A percentile compares a stretch with the other conserved stretches of the same genome.
Evolutionary conservation across 2,329 filamentous ascomycete species (phyloP).

Genomic region (Tothia fuscella): DNA sequence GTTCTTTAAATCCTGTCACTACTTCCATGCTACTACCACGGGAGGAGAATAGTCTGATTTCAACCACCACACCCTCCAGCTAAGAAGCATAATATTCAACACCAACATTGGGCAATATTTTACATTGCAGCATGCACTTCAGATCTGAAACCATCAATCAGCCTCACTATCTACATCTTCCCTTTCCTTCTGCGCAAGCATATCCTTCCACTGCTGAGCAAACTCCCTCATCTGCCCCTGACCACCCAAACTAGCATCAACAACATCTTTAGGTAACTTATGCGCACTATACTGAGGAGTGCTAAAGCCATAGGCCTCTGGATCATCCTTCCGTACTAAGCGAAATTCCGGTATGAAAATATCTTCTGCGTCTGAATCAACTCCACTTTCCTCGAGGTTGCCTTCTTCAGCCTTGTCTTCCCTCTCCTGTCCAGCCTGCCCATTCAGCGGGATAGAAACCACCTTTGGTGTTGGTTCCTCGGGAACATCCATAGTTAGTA

Average conservation of each 20-base stretch:
- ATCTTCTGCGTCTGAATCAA: constrained; percentile 40
- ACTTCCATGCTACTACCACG: too few relatives aligned
- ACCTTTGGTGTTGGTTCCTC: background rate
- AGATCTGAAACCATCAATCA: too few relatives aligned
- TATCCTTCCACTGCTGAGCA: constrained; percentile 37
- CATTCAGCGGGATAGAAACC: background rate
- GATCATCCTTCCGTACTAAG: constrained; percentile 71
- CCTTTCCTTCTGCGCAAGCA: constrained; percentile 18
- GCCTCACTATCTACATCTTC: constrained; percentile 22
- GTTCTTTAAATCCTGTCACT: too few relatives aligned
- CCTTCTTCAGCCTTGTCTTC: constrained; percentile 20
- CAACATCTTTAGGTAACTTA: constrained; percentile 88
- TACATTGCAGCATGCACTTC: too few relatives aligned
- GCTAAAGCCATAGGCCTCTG: constrained; percentile 76
- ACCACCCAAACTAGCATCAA: constrained; percentile 46
- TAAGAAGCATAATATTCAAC: too few relatives aligned
- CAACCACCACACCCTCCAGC: too few relatives aligned
- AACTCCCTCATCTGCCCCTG: constrained; percentile 66
- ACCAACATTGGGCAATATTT: too few relatives aligned
- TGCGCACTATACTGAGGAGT: constrained; percentile 87
- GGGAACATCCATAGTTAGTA: constrained; percentile 50
- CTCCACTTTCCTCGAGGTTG: constrained; percentile 18
- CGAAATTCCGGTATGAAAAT: constrained; percentile 64
- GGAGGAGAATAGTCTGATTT: too few relatives aligned
- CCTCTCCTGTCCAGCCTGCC: constrained; percentile 14